Conservation (phyloP, 805 yeast species). For the Cyberlindnera sargentensis region DNA sequence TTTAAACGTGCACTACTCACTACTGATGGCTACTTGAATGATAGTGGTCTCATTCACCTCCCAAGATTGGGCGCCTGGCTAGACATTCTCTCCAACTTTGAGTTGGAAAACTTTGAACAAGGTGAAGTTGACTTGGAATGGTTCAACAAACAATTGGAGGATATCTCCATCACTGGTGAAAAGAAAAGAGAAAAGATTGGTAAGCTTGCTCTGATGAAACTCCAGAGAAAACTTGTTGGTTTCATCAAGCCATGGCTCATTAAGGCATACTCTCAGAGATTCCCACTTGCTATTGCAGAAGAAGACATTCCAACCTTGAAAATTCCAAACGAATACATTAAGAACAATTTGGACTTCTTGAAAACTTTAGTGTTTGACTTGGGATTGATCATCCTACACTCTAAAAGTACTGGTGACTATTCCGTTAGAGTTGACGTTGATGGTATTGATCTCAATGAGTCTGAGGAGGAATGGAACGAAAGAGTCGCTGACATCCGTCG, state of each 20-base stretch:
- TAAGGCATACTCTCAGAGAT: slow-evolving; percentile 25
- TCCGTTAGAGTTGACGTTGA: slow-evolving; percentile 62
- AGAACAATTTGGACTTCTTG: slow-evolving; percentile 49
- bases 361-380: slow-evolving; percentile 59
- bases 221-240: slow-evolving; percentile 71
- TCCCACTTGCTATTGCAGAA: slow-evolving; percentile 22
- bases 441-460: slow-evolving; percentile 62
- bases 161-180: slow-evolving; percentile 67
- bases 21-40: slow-evolving; percentile 79
- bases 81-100: slow-evolving; percentile 68
- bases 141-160: slow-evolving; percentile 82
- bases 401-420: slow-evolving; percentile 47
- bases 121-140: slow-evolving; percentile 81
- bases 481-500: slow-evolving; percentile 46
- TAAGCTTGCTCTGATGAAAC: slow-evolving; percentile 55
- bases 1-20: slow-evolving; percentile 73
- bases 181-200: slow-evolving; percentile 60
- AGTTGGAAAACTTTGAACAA: slow-evolving; percentile 78
- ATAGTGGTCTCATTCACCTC: slow-evolving; percentile 75
- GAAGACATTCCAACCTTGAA: slow-evolving; percentile 35
- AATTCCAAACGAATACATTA: slow-evolving; percentile 36
- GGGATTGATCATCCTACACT: slow-evolving; percentile 61
- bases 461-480: slow-evolving; percentile 54
- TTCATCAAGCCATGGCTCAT: slow-evolving; percentile 41
- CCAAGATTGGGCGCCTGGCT: slow-evolving; percentile 70